phyloP scores from a whole-genome alignment of 495 filamentous ascomycete genomes.

The Penicillium coprophilum region DNA sequence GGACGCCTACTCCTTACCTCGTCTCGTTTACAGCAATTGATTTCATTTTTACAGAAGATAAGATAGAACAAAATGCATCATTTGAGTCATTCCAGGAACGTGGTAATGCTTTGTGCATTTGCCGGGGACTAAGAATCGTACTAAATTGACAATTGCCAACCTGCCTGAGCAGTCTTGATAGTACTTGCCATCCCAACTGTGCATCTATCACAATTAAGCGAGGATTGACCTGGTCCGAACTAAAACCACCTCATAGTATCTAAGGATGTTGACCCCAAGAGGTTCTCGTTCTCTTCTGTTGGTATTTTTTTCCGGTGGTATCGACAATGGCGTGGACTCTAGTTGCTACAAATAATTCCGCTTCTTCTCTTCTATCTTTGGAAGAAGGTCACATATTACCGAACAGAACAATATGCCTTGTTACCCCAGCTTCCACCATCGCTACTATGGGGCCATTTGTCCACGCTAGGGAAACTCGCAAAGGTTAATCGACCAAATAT shows the following conservation, averaged over 20 bases:
- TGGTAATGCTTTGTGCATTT: too few species aligned
- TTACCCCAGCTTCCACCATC: constrained; percentile 6
- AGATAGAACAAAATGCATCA: too few species aligned
- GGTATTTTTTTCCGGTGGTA: background rate
- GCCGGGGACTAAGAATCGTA: too few species aligned
- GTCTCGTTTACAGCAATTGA: too few species aligned
- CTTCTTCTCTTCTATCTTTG: background rate
- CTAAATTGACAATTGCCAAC: too few species aligned
- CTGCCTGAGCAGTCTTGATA: too few species aligned
- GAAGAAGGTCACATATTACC: background rate
- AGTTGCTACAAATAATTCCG: background rate
- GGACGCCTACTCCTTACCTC: too few species aligned
- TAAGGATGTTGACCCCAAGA: background rate
- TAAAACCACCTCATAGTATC: background rate
- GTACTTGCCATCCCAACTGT: background rate
- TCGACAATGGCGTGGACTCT: background rate
- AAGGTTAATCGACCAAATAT: background rate
- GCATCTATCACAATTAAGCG: background rate
- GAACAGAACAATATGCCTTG: constrained; percentile 1
- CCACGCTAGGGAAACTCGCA: background rate
- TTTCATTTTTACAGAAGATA: too few species aligned
- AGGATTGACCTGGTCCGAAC: background rate
- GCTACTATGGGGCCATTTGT: constrained; percentile 5
- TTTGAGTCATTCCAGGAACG: too few species aligned
- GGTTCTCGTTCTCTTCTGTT: background rate